Conservation (phyloP, 2,329 filamentous ascomycete species). For the Sporothrix brunneoviolacea region DNA sequence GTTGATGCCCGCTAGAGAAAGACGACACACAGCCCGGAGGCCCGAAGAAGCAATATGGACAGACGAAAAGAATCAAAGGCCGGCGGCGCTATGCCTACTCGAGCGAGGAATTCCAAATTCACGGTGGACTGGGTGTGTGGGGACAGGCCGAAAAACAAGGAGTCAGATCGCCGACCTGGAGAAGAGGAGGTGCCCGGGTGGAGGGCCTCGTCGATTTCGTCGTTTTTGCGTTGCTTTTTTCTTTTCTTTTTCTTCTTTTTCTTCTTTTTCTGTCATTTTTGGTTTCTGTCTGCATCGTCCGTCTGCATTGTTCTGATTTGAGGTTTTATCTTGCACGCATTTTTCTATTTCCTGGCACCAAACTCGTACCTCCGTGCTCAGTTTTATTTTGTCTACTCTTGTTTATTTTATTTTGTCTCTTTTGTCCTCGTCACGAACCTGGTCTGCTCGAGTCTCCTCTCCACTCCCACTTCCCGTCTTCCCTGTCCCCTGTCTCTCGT, state of each 20-base stretch:
- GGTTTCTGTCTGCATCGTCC: not conserved
- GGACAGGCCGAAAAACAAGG: not conserved
- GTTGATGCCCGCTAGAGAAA: too few species aligned
- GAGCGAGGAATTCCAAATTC: not conserved
- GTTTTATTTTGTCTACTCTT: too few species aligned
- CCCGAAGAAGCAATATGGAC: slow-evolving; percentile 8
- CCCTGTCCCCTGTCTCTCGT: too few species aligned
- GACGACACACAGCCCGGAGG: too few species aligned
- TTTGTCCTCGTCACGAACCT: too few species aligned
- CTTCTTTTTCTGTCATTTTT: not conserved
- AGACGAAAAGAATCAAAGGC: not conserved
- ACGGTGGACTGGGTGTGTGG: not conserved
- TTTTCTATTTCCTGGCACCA: too few species aligned
- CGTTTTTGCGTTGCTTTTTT: not conserved
- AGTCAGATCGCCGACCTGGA: slow-evolving; percentile 9
- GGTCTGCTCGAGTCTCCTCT: too few species aligned
- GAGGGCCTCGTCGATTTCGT: not conserved
- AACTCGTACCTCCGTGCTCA: too few species aligned
- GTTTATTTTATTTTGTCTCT: too few species aligned
- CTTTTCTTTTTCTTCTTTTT: not conserved
- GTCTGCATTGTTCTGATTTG: not conserved
- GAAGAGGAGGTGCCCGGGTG: slow-evolving; percentile 2
- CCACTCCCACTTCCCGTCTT: too few species aligned
- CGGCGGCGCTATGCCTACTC: not conserved
- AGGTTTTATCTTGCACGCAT: too few species aligned